Evolutionary conservation across 495 filamentous ascomycete species (phyloP).

Genomic region (Aspergillus campestris): DNA sequence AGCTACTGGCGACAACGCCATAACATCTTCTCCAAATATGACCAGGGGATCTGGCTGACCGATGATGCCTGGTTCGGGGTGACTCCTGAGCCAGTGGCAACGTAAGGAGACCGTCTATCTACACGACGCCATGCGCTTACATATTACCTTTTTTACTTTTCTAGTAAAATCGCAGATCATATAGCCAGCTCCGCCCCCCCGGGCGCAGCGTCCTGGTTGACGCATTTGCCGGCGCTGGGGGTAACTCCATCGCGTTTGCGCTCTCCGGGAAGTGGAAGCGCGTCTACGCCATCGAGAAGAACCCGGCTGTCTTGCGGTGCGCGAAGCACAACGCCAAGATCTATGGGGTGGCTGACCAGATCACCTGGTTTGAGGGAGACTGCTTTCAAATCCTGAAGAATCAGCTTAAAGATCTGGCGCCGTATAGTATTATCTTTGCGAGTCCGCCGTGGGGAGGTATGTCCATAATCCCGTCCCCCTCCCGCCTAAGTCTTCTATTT

Average conservation of each 20-base stretch:
- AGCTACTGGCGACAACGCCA: constrained; percentile 88
- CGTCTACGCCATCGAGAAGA: constrained; percentile 81
- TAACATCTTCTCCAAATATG: constrained; percentile 72
- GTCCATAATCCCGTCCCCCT: constrained; percentile 7
- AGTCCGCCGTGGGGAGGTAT: constrained; percentile 92
- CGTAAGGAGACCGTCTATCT: constrained; percentile 37
- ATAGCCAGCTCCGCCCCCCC: constrained; percentile 45
- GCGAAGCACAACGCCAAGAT: constrained; percentile 87
- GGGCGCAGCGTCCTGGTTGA: constrained; percentile 62
- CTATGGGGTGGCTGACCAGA: constrained; percentile 72
- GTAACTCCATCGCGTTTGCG: constrained; percentile 93
- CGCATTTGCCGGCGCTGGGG: constrained; percentile 83
- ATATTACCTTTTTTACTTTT: background rate
- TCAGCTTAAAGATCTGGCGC: constrained; percentile 39
- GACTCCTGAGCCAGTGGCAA: constrained; percentile 83
- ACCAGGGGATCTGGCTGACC: constrained; percentile 82
- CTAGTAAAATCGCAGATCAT: constrained; percentile 72
- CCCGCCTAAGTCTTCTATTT: no score
- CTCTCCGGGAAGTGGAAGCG: constrained; percentile 63
- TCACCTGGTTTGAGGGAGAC: constrained; percentile 79
- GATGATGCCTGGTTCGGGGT: constrained; percentile 93
- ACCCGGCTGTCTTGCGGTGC: constrained; percentile 67
- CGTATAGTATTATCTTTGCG: constrained; percentile 65
- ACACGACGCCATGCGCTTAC: background rate
- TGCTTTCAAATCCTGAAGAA: constrained; percentile 57